phyloP scores from a whole-genome alignment of 2,329 filamentous ascomycete species.

The Venturia oleaginea region DNA sequence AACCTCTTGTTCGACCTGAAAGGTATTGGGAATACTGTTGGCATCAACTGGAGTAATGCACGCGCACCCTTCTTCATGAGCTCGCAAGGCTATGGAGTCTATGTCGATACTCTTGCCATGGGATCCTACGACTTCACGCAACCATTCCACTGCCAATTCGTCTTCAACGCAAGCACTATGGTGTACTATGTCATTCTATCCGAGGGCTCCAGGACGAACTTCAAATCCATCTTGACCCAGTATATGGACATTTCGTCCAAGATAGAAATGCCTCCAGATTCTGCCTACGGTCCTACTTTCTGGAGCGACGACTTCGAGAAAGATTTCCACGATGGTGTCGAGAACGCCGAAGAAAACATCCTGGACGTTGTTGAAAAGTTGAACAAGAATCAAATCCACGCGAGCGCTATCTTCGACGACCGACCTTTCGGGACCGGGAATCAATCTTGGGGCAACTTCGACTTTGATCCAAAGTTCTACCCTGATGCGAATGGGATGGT shows the following conservation, averaged over 20 bases:
- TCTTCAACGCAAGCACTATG: slow-evolving; percentile 24
- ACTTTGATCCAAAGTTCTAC: slow-evolving; percentile 28
- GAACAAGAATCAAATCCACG: slow-evolving; percentile 24
- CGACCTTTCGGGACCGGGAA: slow-evolving; percentile 26
- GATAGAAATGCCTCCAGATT: slow-evolving; percentile 25
- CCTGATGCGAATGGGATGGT: slow-evolving; percentile 25
- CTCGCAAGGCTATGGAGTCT: slow-evolving; percentile 26
- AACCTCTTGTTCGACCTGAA: slow-evolving; percentile 22
- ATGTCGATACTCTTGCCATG: slow-evolving; percentile 25
- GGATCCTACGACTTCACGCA: slow-evolving; percentile 24
- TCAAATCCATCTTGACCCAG: slow-evolving; percentile 21
- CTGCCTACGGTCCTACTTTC: slow-evolving; percentile 27
- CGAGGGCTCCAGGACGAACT: slow-evolving; percentile 10
- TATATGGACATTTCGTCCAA: slow-evolving; percentile 23
- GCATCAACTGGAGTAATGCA: slow-evolving; percentile 28
- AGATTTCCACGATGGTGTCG: slow-evolving; percentile 26
- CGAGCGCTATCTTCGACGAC: slow-evolving; percentile 27
- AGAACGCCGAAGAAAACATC: slow-evolving; percentile 27
- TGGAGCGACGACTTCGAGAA: slow-evolving; percentile 28
- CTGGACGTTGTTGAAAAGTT: slow-evolving; percentile 27
- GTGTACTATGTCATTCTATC: slow-evolving; percentile 22
- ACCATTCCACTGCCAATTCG: slow-evolving; percentile 21
- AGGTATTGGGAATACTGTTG: slow-evolving; percentile 23
- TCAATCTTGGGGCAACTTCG: slow-evolving; percentile 27
- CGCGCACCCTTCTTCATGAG: slow-evolving; percentile 28